These are phyloP conservation scores for Tolypocladium endophyticum DNA, from an alignment of 2,329 filamentous ascomycete genomes.

Conservation along the genomic window DNA sequence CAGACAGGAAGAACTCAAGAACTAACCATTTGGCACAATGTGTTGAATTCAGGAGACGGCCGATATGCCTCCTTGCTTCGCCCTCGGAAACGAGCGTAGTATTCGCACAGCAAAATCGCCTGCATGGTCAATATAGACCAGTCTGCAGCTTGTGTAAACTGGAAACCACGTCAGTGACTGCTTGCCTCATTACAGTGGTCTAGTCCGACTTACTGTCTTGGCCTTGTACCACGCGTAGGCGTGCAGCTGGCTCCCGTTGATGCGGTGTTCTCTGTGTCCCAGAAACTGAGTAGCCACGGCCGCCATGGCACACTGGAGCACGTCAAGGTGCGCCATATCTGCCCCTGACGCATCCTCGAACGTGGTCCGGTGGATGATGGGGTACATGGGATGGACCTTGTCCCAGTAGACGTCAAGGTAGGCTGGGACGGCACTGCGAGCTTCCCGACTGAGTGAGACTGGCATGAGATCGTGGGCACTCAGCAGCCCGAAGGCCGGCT, in stretches of 20 bases:
- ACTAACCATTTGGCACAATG: constrained; percentile 45
- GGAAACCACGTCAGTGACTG: background rate
- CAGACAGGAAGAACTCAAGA: constrained; percentile 1
- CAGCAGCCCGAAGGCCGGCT: constrained; percentile 25
- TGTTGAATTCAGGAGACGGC: constrained; percentile 38
- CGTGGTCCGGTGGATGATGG: constrained; percentile 38
- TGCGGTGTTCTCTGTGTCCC: constrained; percentile 35
- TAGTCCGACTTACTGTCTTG: constrained; percentile 32
- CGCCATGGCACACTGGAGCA: constrained; percentile 44
- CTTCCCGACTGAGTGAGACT: constrained; percentile 25
- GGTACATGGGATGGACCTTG: constrained; percentile 34
- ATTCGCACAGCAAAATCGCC: constrained; percentile 42
- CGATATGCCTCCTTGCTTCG: constrained; percentile 33
- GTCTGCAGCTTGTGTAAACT: constrained; percentile 24
- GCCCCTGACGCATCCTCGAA: constrained; percentile 24
- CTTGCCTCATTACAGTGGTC: background rate
- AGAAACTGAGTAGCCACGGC: constrained; percentile 44
- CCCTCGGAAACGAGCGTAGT: constrained; percentile 44
- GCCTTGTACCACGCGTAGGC: constrained; percentile 38
- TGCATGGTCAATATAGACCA: constrained; percentile 43
- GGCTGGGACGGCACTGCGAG: constrained; percentile 32
- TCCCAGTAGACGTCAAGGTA: constrained; percentile 46
- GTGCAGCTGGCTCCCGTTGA: constrained; percentile 38
- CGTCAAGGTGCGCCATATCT: constrained; percentile 25
- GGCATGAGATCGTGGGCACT: constrained; percentile 13